Base-by-base conservation (phyloP, 352 stramenopile genomes). In the Pythium brassicae region DNA sequence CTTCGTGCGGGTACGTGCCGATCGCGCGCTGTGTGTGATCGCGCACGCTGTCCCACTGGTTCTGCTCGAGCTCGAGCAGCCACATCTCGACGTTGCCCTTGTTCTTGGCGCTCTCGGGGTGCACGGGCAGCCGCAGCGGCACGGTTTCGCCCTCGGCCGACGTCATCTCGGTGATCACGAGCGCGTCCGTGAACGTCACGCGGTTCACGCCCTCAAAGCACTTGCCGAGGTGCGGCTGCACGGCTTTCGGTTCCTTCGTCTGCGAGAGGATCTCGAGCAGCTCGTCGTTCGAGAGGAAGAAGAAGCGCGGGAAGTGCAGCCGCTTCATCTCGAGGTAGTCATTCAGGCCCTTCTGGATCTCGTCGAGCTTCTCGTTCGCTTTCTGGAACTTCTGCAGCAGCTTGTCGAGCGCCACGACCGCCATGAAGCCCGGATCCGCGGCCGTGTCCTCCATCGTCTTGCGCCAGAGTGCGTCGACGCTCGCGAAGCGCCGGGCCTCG, bases 11-110 rank as follows among this genome's bases (percentile, higher is more conserved):
- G 66, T 98, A 98, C 19, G 90, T 85, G 2, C 68, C 74, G 15
- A 98, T 83, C 4, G 93, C 87, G 0, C 77, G 75, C 27, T 91
- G 82, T n/a, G 89, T 97, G 49, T 97, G 87, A 50, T 96, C 89
- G 7, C 91, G 83, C 11, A 98, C 72, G 25, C 78, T 94, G 50
- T 97, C 84, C 89, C 89, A 97, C 60, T 97, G 90, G 55, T 72
- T 93, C 43, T 77, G 68, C 62, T 98, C 89, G 5, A 98, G 76
- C 50, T 98, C 87, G 0, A 96, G 67, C 19, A 98, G 69, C 94
- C 94, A 98, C 69, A 96, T 89, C 60, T 98, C 94, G 25, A 98
- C 93, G 53, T 97, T 98, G 0, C 94, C 92, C 59, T 98, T 98
- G 69, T 98, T 98, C 32, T 86, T 88, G 2, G 71, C 65, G 52